Conservation (phyloP, 2,329 filamentous ascomycete species). For the Penicillium sp. region DNA sequence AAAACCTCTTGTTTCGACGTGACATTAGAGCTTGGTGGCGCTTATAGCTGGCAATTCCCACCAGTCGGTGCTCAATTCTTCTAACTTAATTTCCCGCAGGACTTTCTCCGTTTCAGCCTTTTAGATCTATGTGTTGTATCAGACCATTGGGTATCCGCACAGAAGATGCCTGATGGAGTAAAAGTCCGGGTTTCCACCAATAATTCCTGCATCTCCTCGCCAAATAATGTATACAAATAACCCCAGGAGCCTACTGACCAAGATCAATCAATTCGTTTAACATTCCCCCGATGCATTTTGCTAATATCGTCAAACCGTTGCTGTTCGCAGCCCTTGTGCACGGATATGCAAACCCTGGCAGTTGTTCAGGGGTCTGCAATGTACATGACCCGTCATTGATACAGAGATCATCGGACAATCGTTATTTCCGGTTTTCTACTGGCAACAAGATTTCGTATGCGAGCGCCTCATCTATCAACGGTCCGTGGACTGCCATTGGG, state of each 20-base stretch:
- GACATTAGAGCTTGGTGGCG: not conserved
- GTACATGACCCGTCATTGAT: slow-evolving; percentile 52
- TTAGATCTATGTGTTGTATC: not conserved
- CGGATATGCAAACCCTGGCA: slow-evolving; percentile 32
- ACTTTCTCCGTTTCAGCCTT: too few species aligned
- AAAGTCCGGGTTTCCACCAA: slow-evolving; percentile 13
- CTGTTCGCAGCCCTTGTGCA: slow-evolving; percentile 19
- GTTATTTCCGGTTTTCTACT: slow-evolving; percentile 55
- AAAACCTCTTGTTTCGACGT: too few species aligned
- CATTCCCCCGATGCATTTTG: slow-evolving; percentile 5
- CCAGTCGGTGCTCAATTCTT: slow-evolving; percentile 5
- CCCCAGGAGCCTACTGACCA: not conserved
- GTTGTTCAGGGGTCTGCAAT: slow-evolving; percentile 33
- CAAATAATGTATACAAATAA: not conserved
- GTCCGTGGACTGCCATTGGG: slow-evolving; percentile 52
- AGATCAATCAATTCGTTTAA: not conserved
- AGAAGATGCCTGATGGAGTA: not conserved
- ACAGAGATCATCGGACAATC: slow-evolving; percentile 47
- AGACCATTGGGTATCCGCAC: not conserved
- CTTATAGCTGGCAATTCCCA: slow-evolving; percentile 2
- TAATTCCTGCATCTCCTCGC: not conserved
- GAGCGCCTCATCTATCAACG: slow-evolving; percentile 47
- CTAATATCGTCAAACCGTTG: not conserved
- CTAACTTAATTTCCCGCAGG: not conserved
- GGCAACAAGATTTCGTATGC: slow-evolving; percentile 51